Base-by-base conservation (phyloP, 2,329 filamentous ascomycete species). In the Aspergillus clavatus region DNA sequence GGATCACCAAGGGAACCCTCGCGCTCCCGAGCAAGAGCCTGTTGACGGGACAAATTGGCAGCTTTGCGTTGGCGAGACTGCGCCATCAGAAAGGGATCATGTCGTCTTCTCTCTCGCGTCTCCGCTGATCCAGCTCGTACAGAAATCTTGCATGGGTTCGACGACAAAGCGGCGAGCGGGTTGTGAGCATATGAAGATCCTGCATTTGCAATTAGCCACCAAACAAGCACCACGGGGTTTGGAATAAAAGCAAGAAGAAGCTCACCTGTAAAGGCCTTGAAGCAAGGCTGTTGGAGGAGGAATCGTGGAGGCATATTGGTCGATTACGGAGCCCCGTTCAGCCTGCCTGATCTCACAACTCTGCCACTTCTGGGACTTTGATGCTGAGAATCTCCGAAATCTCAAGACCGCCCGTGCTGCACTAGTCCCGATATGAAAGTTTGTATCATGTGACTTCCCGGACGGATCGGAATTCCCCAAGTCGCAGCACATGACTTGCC, bases 1-100 rank as follows among this genome's bases (percentile, higher is more conserved):
- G 89, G 87, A 66, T 94, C 81, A 40, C 91, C 91, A 54, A 84
- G 75, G 37, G 76, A 76, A 38, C 76, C 76, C 47, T 80, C 75
- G 47, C 87, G 82, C 62, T 83, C 74, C 52, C 80, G 72, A 48
- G 81, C 68, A 44, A 97, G 78, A 51, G 82, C 81, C 51, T 80
- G 76, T 59, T 85, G 88, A 41, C 88, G 82, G 60, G 85, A 80
- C 37, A 91, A 66, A 63, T 95, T 95, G 54, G 86, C 87, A 8
- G 85, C 82, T 69, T 91, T 95, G 51, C 88, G 84, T 64, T 89
- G 87, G 59, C 86, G 81, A 24, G 87, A 83, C 68, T 94, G 88
- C 3, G 85, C 85, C 69, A 86, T 80, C 48, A 84, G 77, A 64
- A 94, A 96, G 0, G 89, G 89, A 58, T 97, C 89, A 62, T 85